A percentile compares a stretch with the other conserved stretches of the same genome.
phyloP scores from a whole-genome alignment of 768 basidiomycete genomes.

The Psilocybe sp. region DNA sequence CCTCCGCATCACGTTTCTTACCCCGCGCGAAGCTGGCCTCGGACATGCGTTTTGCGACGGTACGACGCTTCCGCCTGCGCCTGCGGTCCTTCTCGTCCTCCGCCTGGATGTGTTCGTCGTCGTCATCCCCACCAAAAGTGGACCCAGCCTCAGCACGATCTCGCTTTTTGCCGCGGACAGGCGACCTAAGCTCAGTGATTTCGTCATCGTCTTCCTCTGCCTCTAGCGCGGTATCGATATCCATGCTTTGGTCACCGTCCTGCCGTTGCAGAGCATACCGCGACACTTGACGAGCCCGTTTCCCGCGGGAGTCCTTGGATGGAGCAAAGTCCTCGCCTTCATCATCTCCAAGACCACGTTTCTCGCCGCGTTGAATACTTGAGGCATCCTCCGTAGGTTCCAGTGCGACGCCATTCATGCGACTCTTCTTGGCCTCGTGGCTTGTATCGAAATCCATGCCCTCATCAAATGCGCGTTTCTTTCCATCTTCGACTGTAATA shows the following conservation, averaged over 20 bases:
- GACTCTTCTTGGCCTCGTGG: constrained; percentile 49
- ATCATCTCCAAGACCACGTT: constrained; percentile 42
- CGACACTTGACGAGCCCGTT: constrained; percentile 55
- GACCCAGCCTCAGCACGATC: constrained; percentile 74
- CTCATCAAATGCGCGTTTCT: constrained; percentile 41
- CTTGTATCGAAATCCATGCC: constrained; percentile 36
- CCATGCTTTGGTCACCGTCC: constrained; percentile 37
- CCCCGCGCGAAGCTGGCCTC: constrained; percentile 44
- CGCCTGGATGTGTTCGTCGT: constrained; percentile 26
- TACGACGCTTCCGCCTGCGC: constrained; percentile 53
- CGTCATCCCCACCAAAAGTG: constrained; percentile 64
- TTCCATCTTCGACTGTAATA: constrained; percentile 15
- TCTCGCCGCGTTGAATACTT: constrained; percentile 41
- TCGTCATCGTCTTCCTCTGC: constrained; percentile 41
- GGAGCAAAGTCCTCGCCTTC: constrained; percentile 38
- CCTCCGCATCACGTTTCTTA: constrained; percentile 65
- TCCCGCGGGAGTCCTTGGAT: constrained; percentile 41
- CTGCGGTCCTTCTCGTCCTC: constrained; percentile 40
- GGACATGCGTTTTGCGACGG: constrained; percentile 50
- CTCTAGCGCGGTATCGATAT: constrained; percentile 31
- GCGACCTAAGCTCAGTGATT: constrained; percentile 32
- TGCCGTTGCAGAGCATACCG: constrained; percentile 30
- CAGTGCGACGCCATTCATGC: constrained; percentile 50
- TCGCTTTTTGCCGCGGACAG: constrained; percentile 66
- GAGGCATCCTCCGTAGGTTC: constrained; percentile 37